These are phyloP conservation scores for Fusarium buxicola DNA, from an alignment of 2,329 filamentous ascomycete species.

Conservation along the genomic window DNA sequence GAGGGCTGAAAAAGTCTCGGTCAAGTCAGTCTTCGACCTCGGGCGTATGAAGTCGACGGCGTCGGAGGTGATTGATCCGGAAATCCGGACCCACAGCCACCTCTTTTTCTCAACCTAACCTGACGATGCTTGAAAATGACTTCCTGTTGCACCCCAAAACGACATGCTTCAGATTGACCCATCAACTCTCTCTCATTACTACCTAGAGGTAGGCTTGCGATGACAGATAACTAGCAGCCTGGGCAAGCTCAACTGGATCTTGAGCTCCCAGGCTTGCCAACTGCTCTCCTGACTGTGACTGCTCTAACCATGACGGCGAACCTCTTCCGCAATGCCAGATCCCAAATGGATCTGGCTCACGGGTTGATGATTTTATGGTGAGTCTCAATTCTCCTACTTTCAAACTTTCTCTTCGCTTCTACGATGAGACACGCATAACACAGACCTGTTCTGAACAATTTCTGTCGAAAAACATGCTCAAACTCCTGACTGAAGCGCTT, in stretches of 20 bases:
- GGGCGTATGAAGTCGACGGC: not conserved
- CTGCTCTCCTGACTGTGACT: not conserved
- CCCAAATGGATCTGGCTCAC: not conserved
- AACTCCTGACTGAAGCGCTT: slow-evolving; percentile 41
- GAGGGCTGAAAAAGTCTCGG: too few relatives aligned
- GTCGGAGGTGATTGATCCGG: slow-evolving; percentile 23
- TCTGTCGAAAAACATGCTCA: slow-evolving; percentile 48
- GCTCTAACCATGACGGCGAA: slow-evolving; percentile 17
- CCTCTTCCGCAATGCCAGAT: not conserved
- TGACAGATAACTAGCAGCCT: slow-evolving; percentile 4
- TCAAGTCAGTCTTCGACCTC: too few relatives aligned
- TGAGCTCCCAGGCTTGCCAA: not conserved
- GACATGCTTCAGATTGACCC: not conserved
- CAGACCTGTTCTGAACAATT: slow-evolving; percentile 51
- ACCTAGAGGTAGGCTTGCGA: not conserved
- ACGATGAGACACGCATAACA: slow-evolving; percentile 50
- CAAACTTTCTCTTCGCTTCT: slow-evolving; percentile 10
- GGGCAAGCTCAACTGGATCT: not conserved
- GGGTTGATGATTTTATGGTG: slow-evolving; percentile 11
- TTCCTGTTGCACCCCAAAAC: not conserved
- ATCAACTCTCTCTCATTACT: not conserved
- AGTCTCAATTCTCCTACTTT: slow-evolving; percentile 11
- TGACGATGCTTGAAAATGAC: not conserved
- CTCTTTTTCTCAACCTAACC: slow-evolving; percentile 1
- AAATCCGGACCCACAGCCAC: slow-evolving; percentile 21